Conservation (phyloP, 2,329 filamentous ascomycete species). For the Aureobasidium zeae region DNA sequence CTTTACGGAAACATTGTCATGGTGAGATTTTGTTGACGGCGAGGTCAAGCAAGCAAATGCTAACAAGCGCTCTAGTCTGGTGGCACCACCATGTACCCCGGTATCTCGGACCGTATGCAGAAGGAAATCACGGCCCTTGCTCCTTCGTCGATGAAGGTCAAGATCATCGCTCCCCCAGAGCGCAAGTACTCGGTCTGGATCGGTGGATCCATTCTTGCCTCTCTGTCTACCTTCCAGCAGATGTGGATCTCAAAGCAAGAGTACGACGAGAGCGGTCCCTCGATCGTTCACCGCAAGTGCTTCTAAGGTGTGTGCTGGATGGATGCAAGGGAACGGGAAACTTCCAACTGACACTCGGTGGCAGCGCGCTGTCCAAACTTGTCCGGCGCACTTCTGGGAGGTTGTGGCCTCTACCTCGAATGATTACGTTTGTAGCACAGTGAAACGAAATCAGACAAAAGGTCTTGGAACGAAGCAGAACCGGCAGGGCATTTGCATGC, state of each 20-base stretch:
- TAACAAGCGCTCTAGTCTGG: constrained; percentile 62
- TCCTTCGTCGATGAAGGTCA: constrained; percentile 99
- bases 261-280: constrained; percentile 99
- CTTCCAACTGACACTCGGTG: background rate
- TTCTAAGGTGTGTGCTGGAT: constrained; percentile 60
- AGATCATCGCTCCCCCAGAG: constrained; percentile 99
- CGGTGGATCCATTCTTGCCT: constrained; percentile 99
- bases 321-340: background rate
- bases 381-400: constrained; percentile 8
- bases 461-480: constrained; percentile 13
- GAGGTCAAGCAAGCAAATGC: constrained; percentile 20
- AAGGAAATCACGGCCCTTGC: constrained; percentile 99
- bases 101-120: constrained; percentile 99
- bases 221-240: constrained; percentile 99
- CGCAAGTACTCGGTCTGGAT: constrained; percentile 99
- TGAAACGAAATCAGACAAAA: constrained; percentile 15
- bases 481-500: constrained; percentile 15
- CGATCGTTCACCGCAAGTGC: constrained; percentile 99
- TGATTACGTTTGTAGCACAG: constrained; percentile 13
- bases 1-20: constrained; percentile 99
- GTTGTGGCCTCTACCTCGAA: constrained; percentile 8
- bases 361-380: constrained; percentile 13
- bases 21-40: constrained; percentile 54
- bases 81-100: constrained; percentile 99
- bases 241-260: constrained; percentile 99